Base-by-base conservation (phyloP, 306 rosid species). In the Pyrus betulifolia region DNA sequence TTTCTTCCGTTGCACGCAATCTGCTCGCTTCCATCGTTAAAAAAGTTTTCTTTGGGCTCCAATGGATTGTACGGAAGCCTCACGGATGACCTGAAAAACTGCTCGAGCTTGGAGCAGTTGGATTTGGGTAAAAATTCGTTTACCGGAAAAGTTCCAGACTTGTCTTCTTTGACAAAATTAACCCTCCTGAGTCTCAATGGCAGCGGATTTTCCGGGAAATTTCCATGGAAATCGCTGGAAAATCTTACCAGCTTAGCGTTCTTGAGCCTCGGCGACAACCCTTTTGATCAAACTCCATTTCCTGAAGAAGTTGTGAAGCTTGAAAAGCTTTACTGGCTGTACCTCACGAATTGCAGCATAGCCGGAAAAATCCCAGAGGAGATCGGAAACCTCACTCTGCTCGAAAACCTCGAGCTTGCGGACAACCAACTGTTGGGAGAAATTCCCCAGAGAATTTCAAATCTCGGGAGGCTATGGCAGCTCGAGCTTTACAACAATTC, bases 141-240 rank as follows among this genome's bases (percentile, higher is more conserved):
- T 67, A 71, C 78, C 1, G 97, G 97, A 0, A 19, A 54, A 74
- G 84, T 91, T 0, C 97, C 98, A 33, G 96, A 87, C 33, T 87
- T 93, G 86, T 87, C 96, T 40, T 45, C 82, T 74, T 67, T 93
- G 64, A 44, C 49, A 64, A 79, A 75, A 61, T 75, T 93, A 45
- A 67, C 79, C 51, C 80, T 68, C 76, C 78, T 93, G 90, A 89
- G 45, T 60, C 72, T 93, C 35, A 93, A 88, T 58, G 71, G 42
- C 8, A 91, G 85, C 51, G 88, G 89, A 31, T 72, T 91, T 79
- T 91, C 97, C 35, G 98, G 97, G 10, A 11, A 19, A 2, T 93
- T 93, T 82, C 98, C 98, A 31, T 93, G 98, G 98, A 88, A 84
- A 73, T 91, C 98, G 46, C 78, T 93, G 63, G 84, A 73, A 46